phyloP scores from a whole-genome alignment of 352 stramenopile genomes.

The Pythium sukuiense region DNA sequence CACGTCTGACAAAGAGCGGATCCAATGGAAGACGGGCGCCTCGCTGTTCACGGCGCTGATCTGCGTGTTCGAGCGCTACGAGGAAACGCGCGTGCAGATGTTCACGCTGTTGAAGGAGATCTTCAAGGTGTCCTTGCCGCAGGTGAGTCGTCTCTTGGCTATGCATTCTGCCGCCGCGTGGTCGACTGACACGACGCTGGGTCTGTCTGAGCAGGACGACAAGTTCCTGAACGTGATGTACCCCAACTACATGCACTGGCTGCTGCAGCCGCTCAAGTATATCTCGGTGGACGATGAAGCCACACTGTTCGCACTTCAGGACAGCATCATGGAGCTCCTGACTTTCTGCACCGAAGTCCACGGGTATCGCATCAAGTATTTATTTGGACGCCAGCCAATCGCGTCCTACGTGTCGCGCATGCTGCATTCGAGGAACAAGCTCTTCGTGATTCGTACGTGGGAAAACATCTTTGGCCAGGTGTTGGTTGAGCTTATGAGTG shows the following conservation, averaged over 20 bases:
- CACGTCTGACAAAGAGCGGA: slow-evolving; percentile 58
- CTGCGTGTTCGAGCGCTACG: slow-evolving; percentile 65
- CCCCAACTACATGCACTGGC: slow-evolving; percentile 86
- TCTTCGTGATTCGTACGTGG: slow-evolving; percentile 84
- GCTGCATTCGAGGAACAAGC: slow-evolving; percentile 80
- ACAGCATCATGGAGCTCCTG: slow-evolving; percentile 82
- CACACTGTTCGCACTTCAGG: slow-evolving; percentile 72
- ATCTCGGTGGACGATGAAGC: slow-evolving; percentile 42
- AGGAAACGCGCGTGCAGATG: slow-evolving; percentile 60
- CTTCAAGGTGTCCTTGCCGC: slow-evolving; percentile 66
- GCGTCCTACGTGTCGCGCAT: slow-evolving; percentile 71
- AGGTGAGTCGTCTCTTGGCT: slow-evolving; percentile 37
- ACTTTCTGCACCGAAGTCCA: slow-evolving; percentile 86
- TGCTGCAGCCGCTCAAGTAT: slow-evolving; percentile 80
- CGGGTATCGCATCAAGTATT: slow-evolving; percentile 86
- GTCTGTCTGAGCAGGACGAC: slow-evolving; percentile 51
- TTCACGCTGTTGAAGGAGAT: slow-evolving; percentile 70
- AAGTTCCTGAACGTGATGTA: slow-evolving; percentile 88
- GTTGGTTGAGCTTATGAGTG: no score
- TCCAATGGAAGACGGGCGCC: slow-evolving; percentile 59
- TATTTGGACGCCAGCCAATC: slow-evolving; percentile 80
- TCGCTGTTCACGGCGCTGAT: slow-evolving; percentile 77
- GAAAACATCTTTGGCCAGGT: no score
- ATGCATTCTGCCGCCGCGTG: background rate
- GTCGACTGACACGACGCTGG: background rate